Base-by-base conservation (phyloP, 2,329 filamentous ascomycete genomes). In the Exophiala spinifera region DNA sequence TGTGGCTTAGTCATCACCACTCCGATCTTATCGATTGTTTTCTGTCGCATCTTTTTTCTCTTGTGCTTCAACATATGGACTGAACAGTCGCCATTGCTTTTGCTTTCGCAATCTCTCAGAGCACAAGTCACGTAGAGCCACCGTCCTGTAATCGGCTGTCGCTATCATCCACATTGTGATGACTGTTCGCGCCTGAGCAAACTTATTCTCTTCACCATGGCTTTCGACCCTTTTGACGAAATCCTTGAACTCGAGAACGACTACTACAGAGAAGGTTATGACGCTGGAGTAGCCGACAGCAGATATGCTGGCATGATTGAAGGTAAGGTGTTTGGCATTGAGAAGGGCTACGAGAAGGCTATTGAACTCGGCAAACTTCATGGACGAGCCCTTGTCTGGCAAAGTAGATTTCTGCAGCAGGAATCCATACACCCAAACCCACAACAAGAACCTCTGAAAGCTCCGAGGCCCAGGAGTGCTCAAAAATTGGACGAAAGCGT, bases 331-430 rank as follows among this genome's bases (percentile, higher is more conserved):
- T 90, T 97, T 67, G 94, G 92, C 0, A 82, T 97, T 39, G 88
- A 95, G 69, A 94, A 91, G 61, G 92, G 91, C 0, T 97, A 94
- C 64, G 89, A 96, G 65, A 97, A 96, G 73, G 96, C 95, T 66
- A 68, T 88, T 39, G 86, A 90, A 59, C 82, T 90, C 69, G 92
- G 92, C 2, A 79, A 80, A 55, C 72, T 97, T 28, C 86, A 92
- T 64, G 89, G 90, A 42, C 86, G 84, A 65, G 84, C 89, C 13
- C 74, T 88, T 20, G 78, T 97, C n/a, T 97, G 92, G 91, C 84
- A 85, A 11, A 87, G 88, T 56, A 79, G 91, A 50, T 71, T 91
- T 10, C 76, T 40, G 19, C 43, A 39, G 28, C 31, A 33, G 15
- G 23, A 49, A n/a, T 48, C 4, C 44, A 53, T 44, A 56, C 53